Evolutionary conservation across 768 basidiomycete genomes (phyloP).

Genomic region (Suillus placidus): DNA sequence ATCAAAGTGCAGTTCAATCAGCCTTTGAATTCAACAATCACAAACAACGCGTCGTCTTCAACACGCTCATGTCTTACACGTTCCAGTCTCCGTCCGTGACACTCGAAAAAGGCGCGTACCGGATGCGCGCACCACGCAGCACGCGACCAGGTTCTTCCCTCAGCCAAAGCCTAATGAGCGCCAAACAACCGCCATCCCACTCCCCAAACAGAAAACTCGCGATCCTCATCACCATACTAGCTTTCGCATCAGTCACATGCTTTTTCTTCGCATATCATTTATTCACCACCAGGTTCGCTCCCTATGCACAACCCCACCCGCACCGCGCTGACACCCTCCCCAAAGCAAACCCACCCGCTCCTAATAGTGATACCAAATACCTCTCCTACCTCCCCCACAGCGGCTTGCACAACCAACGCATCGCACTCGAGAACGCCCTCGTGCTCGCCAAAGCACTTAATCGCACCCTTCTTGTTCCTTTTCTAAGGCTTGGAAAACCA

Average conservation of each 20-base stretch:
- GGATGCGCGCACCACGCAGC: constrained; percentile 53
- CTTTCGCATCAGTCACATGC: constrained; percentile 50
- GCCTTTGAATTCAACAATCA: not conserved
- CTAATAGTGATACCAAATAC: constrained; percentile 60
- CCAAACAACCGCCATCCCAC: constrained; percentile 9
- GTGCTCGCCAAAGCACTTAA: constrained; percentile 69
- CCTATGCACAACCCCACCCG: constrained; percentile 3
- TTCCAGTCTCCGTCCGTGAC: constrained; percentile 63
- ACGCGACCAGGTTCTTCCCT: constrained; percentile 24
- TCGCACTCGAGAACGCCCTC: constrained; percentile 84
- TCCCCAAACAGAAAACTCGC: constrained; percentile 39
- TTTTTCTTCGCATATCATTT: constrained; percentile 68
- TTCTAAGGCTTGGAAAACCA: constrained; percentile 67
- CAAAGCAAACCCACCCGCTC: constrained; percentile 31
- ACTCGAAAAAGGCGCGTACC: constrained; percentile 66
- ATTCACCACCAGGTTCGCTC: constrained; percentile 56
- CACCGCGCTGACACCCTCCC: constrained; percentile 33
- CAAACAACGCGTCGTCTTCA: not conserved
- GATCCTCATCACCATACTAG: constrained; percentile 48
- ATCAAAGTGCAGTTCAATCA: too few relatives aligned
- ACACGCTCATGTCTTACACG: constrained; percentile 16
- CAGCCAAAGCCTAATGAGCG: constrained; percentile 19
- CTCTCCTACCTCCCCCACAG: constrained; percentile 82
- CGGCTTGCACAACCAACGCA: constrained; percentile 85
- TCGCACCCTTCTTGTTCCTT: constrained; percentile 81